phyloP scores from a whole-genome alignment of 1,284 basidiomycete species.

The Agroathelia rolfsii region DNA sequence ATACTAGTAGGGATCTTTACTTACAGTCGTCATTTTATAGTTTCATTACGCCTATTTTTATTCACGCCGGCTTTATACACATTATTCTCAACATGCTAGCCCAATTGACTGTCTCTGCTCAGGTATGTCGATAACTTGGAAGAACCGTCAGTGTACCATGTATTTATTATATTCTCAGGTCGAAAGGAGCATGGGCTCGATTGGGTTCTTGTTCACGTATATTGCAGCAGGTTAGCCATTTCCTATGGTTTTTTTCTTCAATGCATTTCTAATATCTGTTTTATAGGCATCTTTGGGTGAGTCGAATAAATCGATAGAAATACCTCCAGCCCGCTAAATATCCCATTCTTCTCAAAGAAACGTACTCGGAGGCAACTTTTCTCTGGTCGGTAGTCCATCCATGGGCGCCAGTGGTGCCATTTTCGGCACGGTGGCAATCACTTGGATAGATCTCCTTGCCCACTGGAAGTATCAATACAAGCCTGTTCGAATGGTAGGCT shows the following conservation, averaged over 20 bases:
- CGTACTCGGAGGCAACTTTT: constrained; percentile 84
- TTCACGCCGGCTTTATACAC: constrained; percentile 90
- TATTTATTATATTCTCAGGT: constrained; percentile 37
- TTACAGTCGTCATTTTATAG: constrained; percentile 29
- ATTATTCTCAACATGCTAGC: constrained; percentile 84
- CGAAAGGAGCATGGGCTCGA: constrained; percentile 80
- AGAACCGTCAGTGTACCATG: not conserved
- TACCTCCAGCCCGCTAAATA: constrained; percentile 1
- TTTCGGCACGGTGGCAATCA: constrained; percentile 83
- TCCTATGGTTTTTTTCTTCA: too few species aligned
- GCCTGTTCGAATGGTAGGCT: constrained; percentile 63
- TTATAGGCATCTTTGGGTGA: constrained; percentile 82
- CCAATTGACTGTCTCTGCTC: constrained; percentile 71
- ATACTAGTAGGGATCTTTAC: too few species aligned
- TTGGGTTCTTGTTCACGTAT: constrained; percentile 76
- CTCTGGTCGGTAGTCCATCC: constrained; percentile 84
- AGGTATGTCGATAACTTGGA: too few species aligned
- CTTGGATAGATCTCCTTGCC: constrained; percentile 82
- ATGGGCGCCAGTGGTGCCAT: constrained; percentile 91
- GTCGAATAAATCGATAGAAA: constrained; percentile 12
- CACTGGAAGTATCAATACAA: constrained; percentile 87
- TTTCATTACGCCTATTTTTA: constrained; percentile 80
- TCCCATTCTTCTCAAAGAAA: constrained; percentile 37
- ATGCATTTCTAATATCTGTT: too few species aligned
- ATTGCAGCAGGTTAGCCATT: constrained; percentile 85